Base-by-base conservation (phyloP, 352 stramenopile genomes). In the Phytopythium aichiense region DNA sequence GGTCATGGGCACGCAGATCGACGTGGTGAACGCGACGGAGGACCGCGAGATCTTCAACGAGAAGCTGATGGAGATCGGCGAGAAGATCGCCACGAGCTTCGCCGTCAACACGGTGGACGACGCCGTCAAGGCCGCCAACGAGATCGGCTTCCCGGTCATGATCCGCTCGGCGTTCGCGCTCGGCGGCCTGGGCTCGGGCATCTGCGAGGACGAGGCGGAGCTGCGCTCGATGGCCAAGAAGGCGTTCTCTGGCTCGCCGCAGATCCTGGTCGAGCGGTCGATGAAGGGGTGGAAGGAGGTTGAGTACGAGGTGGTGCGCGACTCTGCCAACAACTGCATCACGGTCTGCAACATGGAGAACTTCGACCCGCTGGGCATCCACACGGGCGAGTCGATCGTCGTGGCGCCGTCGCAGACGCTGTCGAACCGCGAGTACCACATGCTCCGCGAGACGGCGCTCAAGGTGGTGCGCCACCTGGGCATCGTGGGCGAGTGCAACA, bases 261-360 rank as follows among this genome's bases (percentile, higher is more conserved):
- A 99, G 73, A 98, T 99, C 72, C 77, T 99, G 38, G 97, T 99
- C 63, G 97, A 99, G 65, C 96, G 98, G 75, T 91, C 95, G 72
- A 80, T 99, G 77, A 87, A 89, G 61, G 97, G 97, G 57, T 99
- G 96, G 96, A 99, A 99, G 74, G 96, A 99, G 79, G 80, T 99
- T 42, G 92, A 98, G 76, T 98, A 98, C 73, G 94, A 98, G 73
- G 92, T 98, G 45, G 94, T 98, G 18, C 81, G 92, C 42, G 92
- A 98, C 72, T 76, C 77, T 65, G 89, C 88, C 58, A 87, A 98
- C 79, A 98, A 98, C 75, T 98, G 92, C 68, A 95, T 98, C 66
- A 98, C 94, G 50, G 94, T 98, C 25, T 98, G 94, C 75, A 98
- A 98, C 84, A 98, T 98, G 92, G 94, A 98, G 56, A 97, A 98